Evolutionary conservation across 768 basidiomycete species (phyloP).

Genomic region (Termitomyces sp.): DNA sequence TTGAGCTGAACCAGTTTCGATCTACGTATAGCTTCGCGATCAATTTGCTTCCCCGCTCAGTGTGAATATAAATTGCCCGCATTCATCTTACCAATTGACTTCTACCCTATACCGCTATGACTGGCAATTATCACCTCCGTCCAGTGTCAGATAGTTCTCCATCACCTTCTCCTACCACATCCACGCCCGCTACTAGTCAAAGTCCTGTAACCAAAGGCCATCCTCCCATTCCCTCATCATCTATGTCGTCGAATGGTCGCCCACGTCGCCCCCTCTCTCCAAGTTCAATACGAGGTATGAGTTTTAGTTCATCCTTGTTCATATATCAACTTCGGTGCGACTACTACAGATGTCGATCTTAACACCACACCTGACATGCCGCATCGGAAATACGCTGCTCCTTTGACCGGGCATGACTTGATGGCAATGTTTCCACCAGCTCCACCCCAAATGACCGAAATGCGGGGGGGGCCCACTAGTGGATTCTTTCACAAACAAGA

Average conservation of each 20-base stretch:
- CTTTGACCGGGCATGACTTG: conserved; percentile 76
- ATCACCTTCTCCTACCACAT: conserved; percentile 49
- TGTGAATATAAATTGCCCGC: conserved; percentile 22
- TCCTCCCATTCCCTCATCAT: conserved; percentile 15
- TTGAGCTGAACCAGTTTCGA: conserved; percentile 29
- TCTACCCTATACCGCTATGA: conserved; percentile 14
- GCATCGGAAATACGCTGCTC: conserved; percentile 62
- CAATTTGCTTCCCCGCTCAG: conserved; percentile 21
- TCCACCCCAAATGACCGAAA: conserved; percentile 53
- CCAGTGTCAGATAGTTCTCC: conserved; percentile 45
- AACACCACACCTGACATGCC: conserved; percentile 43
- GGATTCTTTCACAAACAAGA: conserved; percentile 73
- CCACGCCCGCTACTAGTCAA: conserved; percentile 40
- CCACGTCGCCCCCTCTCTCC: conserved; percentile 59
- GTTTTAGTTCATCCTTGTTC: not conserved
- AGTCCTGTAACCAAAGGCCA: conserved; percentile 28
- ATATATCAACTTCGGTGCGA: not conserved
- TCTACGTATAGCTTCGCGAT: conserved; percentile 21
- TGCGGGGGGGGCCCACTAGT: conserved; percentile 61
- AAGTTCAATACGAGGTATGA: conserved; percentile 52
- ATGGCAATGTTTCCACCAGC: conserved; percentile 81
- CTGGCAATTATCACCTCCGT: conserved; percentile 43
- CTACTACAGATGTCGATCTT: conserved; percentile 60
- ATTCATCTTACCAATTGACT: conserved; percentile 6
- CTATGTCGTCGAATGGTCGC: conserved; percentile 27